Evolutionary conservation across 306 rosid species (phyloP), one percentile per base, ranked within the genome.

Genomic region (Astragalus membranaceus): DNA sequence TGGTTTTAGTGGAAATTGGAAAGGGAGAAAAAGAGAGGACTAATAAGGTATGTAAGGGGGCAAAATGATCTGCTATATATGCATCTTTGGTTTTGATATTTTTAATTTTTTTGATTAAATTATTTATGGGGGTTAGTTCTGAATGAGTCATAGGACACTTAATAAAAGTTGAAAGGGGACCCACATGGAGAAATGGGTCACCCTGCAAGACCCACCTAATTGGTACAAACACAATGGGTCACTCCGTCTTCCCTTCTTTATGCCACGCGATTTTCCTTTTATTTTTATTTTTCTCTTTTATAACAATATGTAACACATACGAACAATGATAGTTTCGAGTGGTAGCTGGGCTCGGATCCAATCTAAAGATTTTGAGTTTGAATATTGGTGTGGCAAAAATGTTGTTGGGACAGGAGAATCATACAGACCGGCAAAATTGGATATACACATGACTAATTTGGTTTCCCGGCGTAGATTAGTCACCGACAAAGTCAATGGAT

Each of bases 181-280:
- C 83, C 80, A 62, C 65, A 37, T 11, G 46, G 46, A 60, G 86
- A 86, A 80, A 80, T 80, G 89, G 84, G 85, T 62, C 72, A 47
- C 47, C 69, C 60, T 62, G 78, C 75, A 16, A 62, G 72, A 7
- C 61, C 49, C 72, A 7, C 61, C 49, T 69, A 49, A 37, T 73
- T 70, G 73, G 44, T 60, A 56, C 54, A 51, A 53, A 64, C 15
- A 42, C 65, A 10, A 64, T 61, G 77, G 81, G 73, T 64, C 74
- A 74, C 81, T 67, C 64, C 42, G 49, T 39, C 69, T 20, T 23
- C 81, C 70, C 56, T 61, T 69, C 70, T 33, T 37, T 60, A 63
- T 59, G 78, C 88, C 84, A 85, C 85, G 85, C 80, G 72, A 79
- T 36, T 55, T 77, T 70, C 81, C 42, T 70, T 56, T 35, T 5